These are phyloP conservation scores for Trametes polyzona DNA, from an alignment of 1,284 basidiomycete genomes.

Conservation along the genomic window DNA sequence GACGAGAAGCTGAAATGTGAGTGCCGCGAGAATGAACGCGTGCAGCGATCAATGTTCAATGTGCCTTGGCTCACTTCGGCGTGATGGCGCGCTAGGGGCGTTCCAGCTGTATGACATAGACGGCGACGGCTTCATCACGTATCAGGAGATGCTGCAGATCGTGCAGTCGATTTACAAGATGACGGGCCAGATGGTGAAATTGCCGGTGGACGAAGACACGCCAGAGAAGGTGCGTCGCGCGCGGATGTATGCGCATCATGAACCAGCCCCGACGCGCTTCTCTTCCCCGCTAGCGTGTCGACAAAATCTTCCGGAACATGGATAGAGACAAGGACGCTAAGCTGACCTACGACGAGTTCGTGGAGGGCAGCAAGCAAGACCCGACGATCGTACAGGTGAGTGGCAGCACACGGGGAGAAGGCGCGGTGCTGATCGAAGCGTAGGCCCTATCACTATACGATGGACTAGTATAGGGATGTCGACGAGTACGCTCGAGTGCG, in stretches of 20 bases:
- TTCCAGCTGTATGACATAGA: conserved; percentile 99
- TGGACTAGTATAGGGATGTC: conserved; percentile 60
- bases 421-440: conserved; percentile 11
- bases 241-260: background rate
- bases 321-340: conserved; percentile 89
- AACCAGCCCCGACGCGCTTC: background rate
- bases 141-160: conserved; percentile 98
- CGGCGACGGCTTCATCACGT: conserved; percentile 95
- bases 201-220: conserved; percentile 97
- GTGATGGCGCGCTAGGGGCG: conserved; percentile 71
- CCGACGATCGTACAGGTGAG: conserved; percentile 95
- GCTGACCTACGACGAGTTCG: conserved; percentile 94
- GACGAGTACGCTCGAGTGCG: background rate
- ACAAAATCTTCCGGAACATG: conserved; percentile 96
- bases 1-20: conserved; percentile 99
- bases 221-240: conserved; percentile 85
- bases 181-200: conserved; percentile 99
- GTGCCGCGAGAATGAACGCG: conserved; percentile 40
- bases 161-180: conserved; percentile 98
- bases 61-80: background rate
- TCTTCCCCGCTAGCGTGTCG: conserved; percentile 70
- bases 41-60: too few relatives aligned
- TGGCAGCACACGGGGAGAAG: conserved; percentile 5
- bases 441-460: conserved; percentile 82
- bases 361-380: conserved; percentile 96